Evolutionary conservation across 2,329 filamentous ascomycete species (phyloP).

Genomic region (Penicillium sp.): DNA sequence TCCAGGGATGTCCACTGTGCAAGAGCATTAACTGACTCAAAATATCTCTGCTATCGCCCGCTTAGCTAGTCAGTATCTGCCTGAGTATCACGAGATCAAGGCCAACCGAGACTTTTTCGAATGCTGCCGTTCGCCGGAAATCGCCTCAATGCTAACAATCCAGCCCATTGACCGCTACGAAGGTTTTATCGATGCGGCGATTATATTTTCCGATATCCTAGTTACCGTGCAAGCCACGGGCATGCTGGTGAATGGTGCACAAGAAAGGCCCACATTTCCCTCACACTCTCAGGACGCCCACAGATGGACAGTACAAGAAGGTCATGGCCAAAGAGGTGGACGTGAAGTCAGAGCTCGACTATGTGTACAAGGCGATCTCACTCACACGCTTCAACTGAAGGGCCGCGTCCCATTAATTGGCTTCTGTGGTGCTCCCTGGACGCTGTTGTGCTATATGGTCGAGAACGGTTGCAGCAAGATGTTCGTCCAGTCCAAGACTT

Average conservation of each 20-base stretch:
- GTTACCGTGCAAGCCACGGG: constrained; percentile 98
- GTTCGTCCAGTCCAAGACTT: constrained; percentile 92
- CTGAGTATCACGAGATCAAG: constrained; percentile 96
- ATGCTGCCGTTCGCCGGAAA: constrained; percentile 90
- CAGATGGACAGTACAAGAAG: constrained; percentile 78
- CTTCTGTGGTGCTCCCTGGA: constrained; percentile 97
- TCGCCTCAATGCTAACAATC: constrained; percentile 88
- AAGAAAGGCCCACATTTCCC: constrained; percentile 97
- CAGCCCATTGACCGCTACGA: constrained; percentile 92
- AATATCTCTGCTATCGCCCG: no score
- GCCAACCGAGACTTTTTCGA: constrained; percentile 92
- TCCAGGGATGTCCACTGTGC: constrained; percentile 16
- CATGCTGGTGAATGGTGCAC: constrained; percentile 99
- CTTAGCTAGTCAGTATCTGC: constrained; percentile 94
- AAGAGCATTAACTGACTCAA: no score
- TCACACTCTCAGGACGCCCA: constrained; percentile 73
- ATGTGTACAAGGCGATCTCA: constrained; percentile 95
- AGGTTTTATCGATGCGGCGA: constrained; percentile 90
- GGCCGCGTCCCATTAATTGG: constrained; percentile 92
- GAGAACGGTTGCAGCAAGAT: constrained; percentile 97
- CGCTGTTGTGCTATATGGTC: constrained; percentile 97
- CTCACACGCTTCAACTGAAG: constrained; percentile 82
- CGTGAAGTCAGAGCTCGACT: constrained; percentile 80
- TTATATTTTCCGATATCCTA: constrained; percentile 98
- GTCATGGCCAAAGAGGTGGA: constrained; percentile 79